Base-by-base conservation (phyloP, 1,139 yeast species). In the Pichia sp. region DNA sequence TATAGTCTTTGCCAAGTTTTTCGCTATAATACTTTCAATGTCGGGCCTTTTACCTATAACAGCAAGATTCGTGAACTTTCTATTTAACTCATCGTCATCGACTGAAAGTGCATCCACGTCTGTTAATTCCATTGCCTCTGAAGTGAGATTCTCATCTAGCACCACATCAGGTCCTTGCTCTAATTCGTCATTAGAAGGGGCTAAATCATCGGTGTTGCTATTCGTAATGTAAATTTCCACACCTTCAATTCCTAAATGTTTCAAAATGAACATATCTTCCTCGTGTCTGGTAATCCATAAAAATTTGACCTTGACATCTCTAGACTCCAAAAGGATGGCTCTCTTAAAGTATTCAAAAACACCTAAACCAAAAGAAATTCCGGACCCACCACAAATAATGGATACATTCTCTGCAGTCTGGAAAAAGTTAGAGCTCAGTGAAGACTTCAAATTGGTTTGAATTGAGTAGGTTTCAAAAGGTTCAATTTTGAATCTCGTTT, bases 381-480 rank as follows among this genome's bases (percentile, higher is more conserved):
- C 97, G 0, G 95, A 78, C 0, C 97, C 97, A 7, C 96, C 97
- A 34, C 88, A 84, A 4, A 87, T 63, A 7, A 87, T 71, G 8
- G 73, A 61, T 0, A 81, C 75, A 43, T 75, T 70, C 37, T 73
- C 73, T 0, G 78, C 79, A 1, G 78, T 67, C 39, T 59, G 58
- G 46, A 63, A 62, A 39, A 66, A 66, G 34, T 55, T 57, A 7
- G 63, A 53, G 34, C 71, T 59, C 40, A 73, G 64, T 0, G 80
- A 56, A 4, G 61, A 55, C 27, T 44, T 43, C 38, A 55, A 57
- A 38, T 43, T 48, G 8, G 68, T 65, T 23, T 73, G 63, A 29
- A 61, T 43, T 26, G 72, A 57, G 52, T 75, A 77, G 16, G 60
- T 58, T 29, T 58, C 60, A 40, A 58, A 54, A 40, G 69, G 64